These are phyloP conservation scores for Myxozyma neotropica DNA, from an alignment of 805 yeast genomes.

Conservation along the genomic window DNA sequence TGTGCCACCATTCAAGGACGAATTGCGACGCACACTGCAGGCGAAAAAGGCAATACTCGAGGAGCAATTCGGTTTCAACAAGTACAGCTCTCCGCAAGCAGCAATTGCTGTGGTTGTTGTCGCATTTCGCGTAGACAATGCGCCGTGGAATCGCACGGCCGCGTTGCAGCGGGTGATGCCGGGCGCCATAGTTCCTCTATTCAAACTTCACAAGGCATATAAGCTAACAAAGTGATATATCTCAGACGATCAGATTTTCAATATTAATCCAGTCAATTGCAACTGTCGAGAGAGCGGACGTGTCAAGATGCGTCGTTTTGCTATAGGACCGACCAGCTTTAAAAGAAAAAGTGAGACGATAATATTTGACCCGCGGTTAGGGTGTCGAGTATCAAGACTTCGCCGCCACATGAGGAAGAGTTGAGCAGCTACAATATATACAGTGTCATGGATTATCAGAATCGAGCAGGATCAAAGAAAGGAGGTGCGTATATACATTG, in stretches of 20 bases:
- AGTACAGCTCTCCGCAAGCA: too few relatives aligned
- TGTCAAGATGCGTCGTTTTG: neutral
- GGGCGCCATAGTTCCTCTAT: neutral
- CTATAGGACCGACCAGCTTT: neutral
- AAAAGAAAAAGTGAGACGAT: neutral
- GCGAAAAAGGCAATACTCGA: neutral
- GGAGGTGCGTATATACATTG: slow-evolving; percentile 52
- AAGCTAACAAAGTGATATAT: neutral
- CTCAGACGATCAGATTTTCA: neutral
- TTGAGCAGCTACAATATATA: too few relatives aligned
- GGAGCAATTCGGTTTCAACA: neutral
- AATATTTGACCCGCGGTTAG: neutral
- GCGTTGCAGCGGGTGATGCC: neutral
- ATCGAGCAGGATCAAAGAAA: slow-evolving; percentile 85
- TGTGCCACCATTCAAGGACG: neutral
- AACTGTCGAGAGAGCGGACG: neutral
- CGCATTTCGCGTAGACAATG: neutral
- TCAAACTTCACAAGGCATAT: neutral
- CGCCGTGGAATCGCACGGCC: neutral
- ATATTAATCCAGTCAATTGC: neutral
- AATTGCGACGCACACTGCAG: neutral
- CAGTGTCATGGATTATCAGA: slow-evolving; percentile 76
- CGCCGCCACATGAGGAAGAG: neutral
- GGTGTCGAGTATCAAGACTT: neutral
- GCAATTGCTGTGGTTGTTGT: neutral